These are phyloP conservation scores for Hyphopichia wangnamkhiaoensis DNA, from an alignment of 1,139 yeast genomes.

Conservation along the genomic window DNA sequence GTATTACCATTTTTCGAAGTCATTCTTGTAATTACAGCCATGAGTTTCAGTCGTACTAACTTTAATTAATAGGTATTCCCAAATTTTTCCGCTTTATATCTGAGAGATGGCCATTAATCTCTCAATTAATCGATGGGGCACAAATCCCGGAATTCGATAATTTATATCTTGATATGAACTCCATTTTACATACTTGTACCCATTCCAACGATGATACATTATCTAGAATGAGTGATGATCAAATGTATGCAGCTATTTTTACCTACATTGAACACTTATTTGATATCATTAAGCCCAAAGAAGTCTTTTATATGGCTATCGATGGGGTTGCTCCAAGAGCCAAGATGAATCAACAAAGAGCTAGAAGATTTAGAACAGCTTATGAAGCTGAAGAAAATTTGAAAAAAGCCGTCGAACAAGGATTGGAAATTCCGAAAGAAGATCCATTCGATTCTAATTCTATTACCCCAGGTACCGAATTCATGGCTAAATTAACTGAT, in stretches of 20 bases:
- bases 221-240: conserved; percentile 77
- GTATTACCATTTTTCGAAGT: no score
- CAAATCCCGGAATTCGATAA: conserved; percentile 95
- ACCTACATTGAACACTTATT: conserved; percentile 93
- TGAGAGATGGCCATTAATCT: conserved; percentile 98
- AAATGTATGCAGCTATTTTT: conserved; percentile 90
- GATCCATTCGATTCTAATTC: conserved; percentile 92
- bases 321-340: conserved; percentile 99
- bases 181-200: conserved; percentile 91
- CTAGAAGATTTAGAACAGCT: conserved; percentile 95
- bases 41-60: no score
- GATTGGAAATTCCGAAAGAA: conserved; percentile 65
- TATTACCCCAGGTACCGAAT: conserved; percentile 98
- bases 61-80: conserved; percentile 92
- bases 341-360: conserved; percentile 98
- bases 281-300: conserved; percentile 80
- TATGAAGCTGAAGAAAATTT: conserved; percentile 84
- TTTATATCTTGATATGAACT: conserved; percentile 94
- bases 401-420: conserved; percentile 61
- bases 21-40: no score
- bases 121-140: conserved; percentile 80
- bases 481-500: conserved; percentile 87
- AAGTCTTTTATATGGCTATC: conserved; percentile 93
- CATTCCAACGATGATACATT: conserved; percentile 70
- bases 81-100: conserved; percentile 95